Conservation (phyloP, 768 basidiomycete genomes). For the Phlebiopsis flavidoalba region DNA sequence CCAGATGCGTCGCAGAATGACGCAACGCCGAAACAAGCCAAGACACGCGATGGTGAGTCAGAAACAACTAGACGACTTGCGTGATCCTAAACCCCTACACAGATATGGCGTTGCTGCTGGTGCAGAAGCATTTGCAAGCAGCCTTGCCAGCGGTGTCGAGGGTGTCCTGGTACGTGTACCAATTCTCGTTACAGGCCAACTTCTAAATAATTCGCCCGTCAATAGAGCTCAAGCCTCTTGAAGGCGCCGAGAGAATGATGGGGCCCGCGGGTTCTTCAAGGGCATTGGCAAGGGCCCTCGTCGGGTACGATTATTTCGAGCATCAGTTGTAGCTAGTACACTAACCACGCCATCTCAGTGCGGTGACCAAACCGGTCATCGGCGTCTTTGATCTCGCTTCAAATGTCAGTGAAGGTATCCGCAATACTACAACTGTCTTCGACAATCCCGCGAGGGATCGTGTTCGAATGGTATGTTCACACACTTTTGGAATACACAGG, state of each 20-base stretch:
- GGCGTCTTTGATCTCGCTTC: constrained; percentile 96
- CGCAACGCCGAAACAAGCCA: constrained; percentile 88
- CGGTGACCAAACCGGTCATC: constrained; percentile 93
- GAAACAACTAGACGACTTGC: background rate
- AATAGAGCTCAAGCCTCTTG: constrained; percentile 91
- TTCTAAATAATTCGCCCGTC: background rate
- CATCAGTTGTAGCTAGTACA: background rate
- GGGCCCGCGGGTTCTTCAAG: constrained; percentile 95
- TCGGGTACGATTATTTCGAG: constrained; percentile 59
- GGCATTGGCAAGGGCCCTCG: constrained; percentile 94
- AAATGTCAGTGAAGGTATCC: constrained; percentile 86
- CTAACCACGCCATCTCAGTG: constrained; percentile 37
- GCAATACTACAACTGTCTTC: constrained; percentile 98
- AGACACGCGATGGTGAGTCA: constrained; percentile 82
- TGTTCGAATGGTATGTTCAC: constrained; percentile 59
- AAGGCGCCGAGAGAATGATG: constrained; percentile 96
- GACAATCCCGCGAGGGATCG: constrained; percentile 89
- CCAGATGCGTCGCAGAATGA: constrained; percentile 83
- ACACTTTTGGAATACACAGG: background rate
- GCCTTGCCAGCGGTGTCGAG: constrained; percentile 93
- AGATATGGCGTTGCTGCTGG: constrained; percentile 97
- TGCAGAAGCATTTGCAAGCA: constrained; percentile 89
- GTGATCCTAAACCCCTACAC: background rate
- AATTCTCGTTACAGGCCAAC: background rate
- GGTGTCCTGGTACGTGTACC: constrained; percentile 68